phyloP scores from a whole-genome alignment of 2,329 filamentous ascomycete genomes.

The Tolypocladium cylindrosporum region DNA sequence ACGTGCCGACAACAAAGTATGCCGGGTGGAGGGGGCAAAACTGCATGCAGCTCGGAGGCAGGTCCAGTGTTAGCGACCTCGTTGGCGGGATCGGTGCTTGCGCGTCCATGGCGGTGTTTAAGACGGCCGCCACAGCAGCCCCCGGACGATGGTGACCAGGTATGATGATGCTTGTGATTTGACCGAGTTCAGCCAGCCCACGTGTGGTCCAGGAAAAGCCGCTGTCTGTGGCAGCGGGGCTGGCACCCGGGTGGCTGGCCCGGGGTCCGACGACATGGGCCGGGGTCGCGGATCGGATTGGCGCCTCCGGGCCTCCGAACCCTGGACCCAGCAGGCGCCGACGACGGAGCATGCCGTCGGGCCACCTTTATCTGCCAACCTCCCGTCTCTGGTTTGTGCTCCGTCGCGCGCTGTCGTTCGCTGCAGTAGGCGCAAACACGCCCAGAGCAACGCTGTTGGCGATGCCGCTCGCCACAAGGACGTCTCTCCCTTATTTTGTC shows the following conservation, averaged over 20 bases:
- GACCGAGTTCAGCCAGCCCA: background rate
- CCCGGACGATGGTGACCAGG: background rate
- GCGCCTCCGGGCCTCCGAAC: background rate
- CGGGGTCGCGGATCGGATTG: background rate
- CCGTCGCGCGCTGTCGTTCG: background rate
- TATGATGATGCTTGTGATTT: background rate
- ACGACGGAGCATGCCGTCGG: background rate
- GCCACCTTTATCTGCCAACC: background rate
- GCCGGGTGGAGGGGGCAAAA: conserved; percentile 54
- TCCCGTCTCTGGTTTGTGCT: background rate
- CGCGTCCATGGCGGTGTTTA: conserved; percentile 10
- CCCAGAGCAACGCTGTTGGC: background rate
- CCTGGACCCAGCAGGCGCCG: background rate
- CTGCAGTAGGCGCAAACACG: background rate
- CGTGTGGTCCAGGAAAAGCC: background rate
- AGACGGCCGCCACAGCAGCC: background rate
- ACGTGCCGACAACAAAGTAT: conserved; percentile 75
- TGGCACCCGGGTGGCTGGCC: background rate
- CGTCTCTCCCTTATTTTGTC: background rate
- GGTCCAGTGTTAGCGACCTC: conserved; percentile 44
- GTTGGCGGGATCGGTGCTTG: conserved; percentile 27
- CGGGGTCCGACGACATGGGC: background rate
- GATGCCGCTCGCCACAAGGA: background rate
- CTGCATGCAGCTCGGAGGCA: conserved; percentile 70
- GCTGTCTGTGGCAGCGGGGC: background rate